A percentile compares a stretch with the other conserved stretches of the same genome.
Evolutionary conservation across 805 yeast genomes (phyloP).

Genomic region (Starmerella stigmatis): DNA sequence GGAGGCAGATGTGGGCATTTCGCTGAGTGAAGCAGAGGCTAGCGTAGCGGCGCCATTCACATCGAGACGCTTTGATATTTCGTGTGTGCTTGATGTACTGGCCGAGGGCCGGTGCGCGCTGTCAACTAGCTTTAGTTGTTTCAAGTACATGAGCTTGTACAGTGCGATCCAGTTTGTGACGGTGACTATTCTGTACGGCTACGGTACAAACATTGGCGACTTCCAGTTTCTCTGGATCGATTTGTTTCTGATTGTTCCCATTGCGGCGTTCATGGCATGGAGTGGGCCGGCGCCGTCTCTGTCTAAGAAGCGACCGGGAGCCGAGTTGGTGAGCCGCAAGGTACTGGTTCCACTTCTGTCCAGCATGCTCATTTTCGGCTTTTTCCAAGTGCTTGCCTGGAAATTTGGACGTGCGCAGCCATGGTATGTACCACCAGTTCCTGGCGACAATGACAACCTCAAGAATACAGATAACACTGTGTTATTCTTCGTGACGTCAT

Average conservation of each 20-base stretch:
- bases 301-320: conserved; percentile 74
- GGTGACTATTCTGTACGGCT: conserved; percentile 70
- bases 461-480: conserved; percentile 83
- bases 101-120: conserved; percentile 90
- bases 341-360: conserved; percentile 74
- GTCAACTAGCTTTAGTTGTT: conserved; percentile 91
- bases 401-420: conserved; percentile 36
- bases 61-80: conserved; percentile 75
- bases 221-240: conserved; percentile 94
- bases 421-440: conserved; percentile 75
- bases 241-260: conserved; percentile 76
- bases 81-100: conserved; percentile 85
- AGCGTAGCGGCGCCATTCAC: conserved; percentile 99
- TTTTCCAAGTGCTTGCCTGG: conserved; percentile 68
- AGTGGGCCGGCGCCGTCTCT: conserved; percentile 59
- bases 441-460: conserved; percentile 73
- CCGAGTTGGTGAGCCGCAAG: conserved; percentile 83
- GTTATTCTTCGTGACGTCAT: conserved; percentile 67
- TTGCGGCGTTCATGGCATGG: conserved; percentile 97
- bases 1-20: conserved; percentile 95
- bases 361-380: conserved; percentile 51
- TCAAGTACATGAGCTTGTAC: conserved; percentile 94
- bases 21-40: conserved; percentile 95
- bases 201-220: conserved; percentile 91
- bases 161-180: conserved; percentile 93